Conservation (phyloP, 2,329 filamentous ascomycete genomes). For the Alternaria arbusti region DNA sequence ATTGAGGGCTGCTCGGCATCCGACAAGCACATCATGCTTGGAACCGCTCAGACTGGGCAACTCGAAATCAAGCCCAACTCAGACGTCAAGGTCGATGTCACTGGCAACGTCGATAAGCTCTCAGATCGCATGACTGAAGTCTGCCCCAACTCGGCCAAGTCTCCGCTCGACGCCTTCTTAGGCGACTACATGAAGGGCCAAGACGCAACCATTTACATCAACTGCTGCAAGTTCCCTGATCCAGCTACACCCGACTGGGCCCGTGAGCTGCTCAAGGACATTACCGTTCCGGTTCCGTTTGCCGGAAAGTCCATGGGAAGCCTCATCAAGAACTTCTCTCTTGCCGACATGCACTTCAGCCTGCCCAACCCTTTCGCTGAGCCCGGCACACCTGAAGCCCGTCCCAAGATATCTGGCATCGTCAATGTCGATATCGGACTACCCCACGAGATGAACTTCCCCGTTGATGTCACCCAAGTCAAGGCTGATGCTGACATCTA, state of each 20-base stretch:
- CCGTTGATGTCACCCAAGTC: conserved; percentile 77
- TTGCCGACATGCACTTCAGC: conserved; percentile 84
- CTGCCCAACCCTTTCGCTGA: conserved; percentile 82
- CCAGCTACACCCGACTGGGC: conserved; percentile 82
- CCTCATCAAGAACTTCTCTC: conserved; percentile 84
- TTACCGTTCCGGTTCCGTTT: conserved; percentile 84
- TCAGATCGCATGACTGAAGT: conserved; percentile 73
- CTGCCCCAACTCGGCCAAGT: conserved; percentile 79
- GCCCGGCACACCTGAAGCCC: conserved; percentile 72
- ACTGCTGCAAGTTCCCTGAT: conserved; percentile 72
- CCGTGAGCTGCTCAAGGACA: conserved; percentile 75
- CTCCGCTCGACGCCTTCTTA: conserved; percentile 83
- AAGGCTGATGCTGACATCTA: conserved; percentile 80
- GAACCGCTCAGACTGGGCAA: conserved; percentile 72
- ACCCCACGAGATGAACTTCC: conserved; percentile 86
- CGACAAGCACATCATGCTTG: conserved; percentile 78
- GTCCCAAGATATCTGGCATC: conserved; percentile 81
- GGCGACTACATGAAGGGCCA: conserved; percentile 82
- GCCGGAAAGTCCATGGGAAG: conserved; percentile 82
- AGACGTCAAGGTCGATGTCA: conserved; percentile 72
- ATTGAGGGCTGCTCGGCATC: conserved; percentile 78
- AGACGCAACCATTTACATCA: conserved; percentile 80
- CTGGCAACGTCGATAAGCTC: conserved; percentile 74
- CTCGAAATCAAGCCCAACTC: conserved; percentile 72
- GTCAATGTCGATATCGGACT: conserved; percentile 79